Evolutionary conservation across 2,329 filamentous ascomycete species (phyloP), one percentile per base, ranked within the genome.

Genomic region (Paecilomyces sp.): DNA sequence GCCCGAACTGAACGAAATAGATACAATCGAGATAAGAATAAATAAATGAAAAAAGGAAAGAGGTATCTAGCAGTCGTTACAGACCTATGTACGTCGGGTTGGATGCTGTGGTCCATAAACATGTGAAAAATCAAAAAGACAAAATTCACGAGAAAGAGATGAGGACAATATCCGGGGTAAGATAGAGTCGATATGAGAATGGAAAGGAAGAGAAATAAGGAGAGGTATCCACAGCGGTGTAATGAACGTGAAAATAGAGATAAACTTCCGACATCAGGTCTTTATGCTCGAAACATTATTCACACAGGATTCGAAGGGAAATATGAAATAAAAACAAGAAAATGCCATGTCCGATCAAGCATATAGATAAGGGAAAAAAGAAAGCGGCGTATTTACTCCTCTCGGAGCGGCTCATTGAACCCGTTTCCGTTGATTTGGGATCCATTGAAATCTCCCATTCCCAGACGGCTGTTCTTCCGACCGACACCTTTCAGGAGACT

Each of bases 401-500:
- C 75, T 41, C 63, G 70, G 41, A 77, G 60, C 18, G 66, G 61
- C 52, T 67, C 65, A 15, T 47, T 22, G 18, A 47, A 18, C n/a
- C 68, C 68, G 54, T 68, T 64, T 12, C 62, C 33, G 34, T 68
- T 68, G 33, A 15, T 61, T 13, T 51, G 47, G 31, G 54, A 55
- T 54, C 47, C 61, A 30, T 62, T 61, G n/a, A 58, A 62, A n/a
- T 72, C 68, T 61, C 70, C 67, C 36, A 76, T 79, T 70, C 78
- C 82, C 60, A 68, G 77, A 72, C 85, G 87, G 69, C 83, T 85
- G 54, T 78, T 79, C 77, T 89, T 91, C 72, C 86, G 88, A 31
- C 88, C 87, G 56, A 92, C 81, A 8, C 72, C 72, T 72, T 88
- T 90, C 68, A 95, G 79, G 67, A 92, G 79, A 72, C 90, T 94